Base-by-base conservation (phyloP, 2,329 filamentous ascomycete genomes). In the Rutstroemia sp. region DNA sequence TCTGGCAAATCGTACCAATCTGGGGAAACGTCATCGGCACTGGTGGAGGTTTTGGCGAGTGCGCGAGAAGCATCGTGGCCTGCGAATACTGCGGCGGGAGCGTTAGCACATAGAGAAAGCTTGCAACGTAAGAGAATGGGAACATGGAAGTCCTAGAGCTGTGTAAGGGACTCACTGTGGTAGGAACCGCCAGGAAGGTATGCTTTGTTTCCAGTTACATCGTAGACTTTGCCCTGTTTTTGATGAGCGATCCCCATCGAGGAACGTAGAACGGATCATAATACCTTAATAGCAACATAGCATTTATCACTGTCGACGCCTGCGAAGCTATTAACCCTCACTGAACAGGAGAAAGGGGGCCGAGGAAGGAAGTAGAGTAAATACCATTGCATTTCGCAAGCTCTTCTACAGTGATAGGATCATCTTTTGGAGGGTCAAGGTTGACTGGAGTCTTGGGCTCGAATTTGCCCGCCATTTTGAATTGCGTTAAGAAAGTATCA, bases 31-130 rank as follows among this genome's bases (percentile, higher is more conserved):
- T 97, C 92, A 66, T 94, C 89, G 5, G 80, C 72, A 71, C 96
- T 95, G 50, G 92, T 84, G 7, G 91, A 96, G 1, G 90, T 94
- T 71, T 85, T 86, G 10, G 84, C 94, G 2, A 99, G 81, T 6
- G 91, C 94, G 60, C 90, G 84, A n/a, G 94, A 97, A 25, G 94
- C 88, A 68, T 99, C 95, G 69, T 95, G 95, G 60, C 94, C 94
- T 2, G 90, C 88, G 69, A 99, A 99, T 19, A 96, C 94, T 99
- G 64, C 14, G 19, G 42, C 4, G 42, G 4, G 42, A 44, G 19
- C 46, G 3, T 34, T 34, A 34, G 10, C 30, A n/a, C 17, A 21
- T 42, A 3, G 14, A 53, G 10, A 3, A 46, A 49, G 30, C 1
- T 6, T 14, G 25, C 3, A 49, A 17, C 27, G 4, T 16, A 21